phyloP scores from a whole-genome alignment of 495 filamentous ascomycete genomes.

The Acidiella bohemica region DNA sequence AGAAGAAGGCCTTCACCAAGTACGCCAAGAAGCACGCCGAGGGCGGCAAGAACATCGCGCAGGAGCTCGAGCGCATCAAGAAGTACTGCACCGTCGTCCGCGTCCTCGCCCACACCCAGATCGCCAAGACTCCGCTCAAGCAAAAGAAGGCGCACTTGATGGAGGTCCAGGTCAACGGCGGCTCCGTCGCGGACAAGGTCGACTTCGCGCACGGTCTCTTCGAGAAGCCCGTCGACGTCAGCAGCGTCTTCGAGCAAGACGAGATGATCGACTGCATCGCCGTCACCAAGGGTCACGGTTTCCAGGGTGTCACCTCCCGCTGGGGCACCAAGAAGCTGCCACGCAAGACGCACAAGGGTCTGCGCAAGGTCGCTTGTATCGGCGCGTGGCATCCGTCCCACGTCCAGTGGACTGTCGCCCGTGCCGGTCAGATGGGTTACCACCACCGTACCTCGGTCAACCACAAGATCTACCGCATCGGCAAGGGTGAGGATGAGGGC shows the following conservation, averaged over 20 bases:
- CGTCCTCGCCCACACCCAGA: slow-evolving; percentile 97
- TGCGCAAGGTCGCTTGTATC: slow-evolving; percentile 99
- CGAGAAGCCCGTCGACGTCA: slow-evolving; percentile 93
- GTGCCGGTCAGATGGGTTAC: slow-evolving; percentile 99
- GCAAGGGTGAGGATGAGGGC: slow-evolving; percentile 71
- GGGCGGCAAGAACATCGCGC: slow-evolving; percentile 73
- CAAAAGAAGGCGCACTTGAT: slow-evolving; percentile 99
- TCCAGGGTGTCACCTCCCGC: slow-evolving; percentile 88
- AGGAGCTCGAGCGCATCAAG: slow-evolving; percentile 99
- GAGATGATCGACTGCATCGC: slow-evolving; percentile 99
- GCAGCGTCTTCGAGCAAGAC: slow-evolving; percentile 95
- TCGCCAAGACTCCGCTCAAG: slow-evolving; percentile 97
- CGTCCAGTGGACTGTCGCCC: slow-evolving; percentile 99
- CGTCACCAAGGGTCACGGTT: slow-evolving; percentile 99
- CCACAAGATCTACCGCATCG: slow-evolving; percentile 99
- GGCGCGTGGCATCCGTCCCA: slow-evolving; percentile 99
- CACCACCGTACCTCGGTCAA: slow-evolving; percentile 99
- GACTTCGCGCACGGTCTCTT: slow-evolving; percentile 86
- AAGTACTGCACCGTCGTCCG: slow-evolving; percentile 99
- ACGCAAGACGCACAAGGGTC: slow-evolving; percentile 99
- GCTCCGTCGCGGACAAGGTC: slow-evolving; percentile 87
- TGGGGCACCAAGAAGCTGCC: slow-evolving; percentile 99
- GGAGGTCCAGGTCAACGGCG: slow-evolving; percentile 99
- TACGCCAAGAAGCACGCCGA: slow-evolving; percentile 99
- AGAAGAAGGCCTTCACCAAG: slow-evolving; percentile 99